A percentile compares a stretch with the other conserved stretches of the same genome.
phyloP scores from a whole-genome alignment of 345 rosid genomes.

The Cardamine chenopodiifolia region DNA sequence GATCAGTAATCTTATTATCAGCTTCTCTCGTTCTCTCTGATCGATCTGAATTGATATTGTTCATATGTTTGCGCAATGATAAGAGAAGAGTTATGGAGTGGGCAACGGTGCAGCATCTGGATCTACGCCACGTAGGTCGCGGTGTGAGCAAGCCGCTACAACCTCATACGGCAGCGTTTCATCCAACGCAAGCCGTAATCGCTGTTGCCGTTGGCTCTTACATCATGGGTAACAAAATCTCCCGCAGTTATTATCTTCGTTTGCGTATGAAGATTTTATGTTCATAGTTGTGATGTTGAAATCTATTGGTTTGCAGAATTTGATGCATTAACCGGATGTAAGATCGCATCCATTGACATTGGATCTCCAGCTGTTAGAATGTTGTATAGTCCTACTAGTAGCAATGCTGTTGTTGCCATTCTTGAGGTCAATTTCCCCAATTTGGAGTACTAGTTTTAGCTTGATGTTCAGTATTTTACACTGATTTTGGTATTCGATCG shows the following conservation, averaged over 20 bases:
- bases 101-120: constrained; percentile 96
- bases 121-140: constrained; percentile 81
- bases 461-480: not conserved
- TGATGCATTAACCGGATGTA: constrained; percentile 92
- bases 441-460: not conserved
- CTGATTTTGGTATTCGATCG: not conserved
- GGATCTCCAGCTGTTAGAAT: constrained; percentile 84
- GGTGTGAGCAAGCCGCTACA: constrained; percentile 72
- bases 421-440: constrained; percentile 58
- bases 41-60: constrained; percentile 24
- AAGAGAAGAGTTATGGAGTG: constrained; percentile 71
- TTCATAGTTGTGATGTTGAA: not conserved
- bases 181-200: constrained; percentile 75
- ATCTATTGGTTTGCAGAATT: constrained; percentile 56
- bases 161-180: constrained; percentile 92
- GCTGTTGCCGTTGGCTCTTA: constrained; percentile 74
- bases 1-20: constrained; percentile 17
- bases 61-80: not conserved
- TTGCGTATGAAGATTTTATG: constrained; percentile 3
- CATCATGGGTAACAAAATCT: constrained; percentile 58
- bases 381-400: constrained; percentile 79
- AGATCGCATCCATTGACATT: constrained; percentile 73
- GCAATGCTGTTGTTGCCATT: constrained; percentile 82
- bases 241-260: not conserved
- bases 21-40: constrained; percentile 3